Conservation (phyloP, 331 rosid genomes). For the Pyracantha coccinea region DNA sequence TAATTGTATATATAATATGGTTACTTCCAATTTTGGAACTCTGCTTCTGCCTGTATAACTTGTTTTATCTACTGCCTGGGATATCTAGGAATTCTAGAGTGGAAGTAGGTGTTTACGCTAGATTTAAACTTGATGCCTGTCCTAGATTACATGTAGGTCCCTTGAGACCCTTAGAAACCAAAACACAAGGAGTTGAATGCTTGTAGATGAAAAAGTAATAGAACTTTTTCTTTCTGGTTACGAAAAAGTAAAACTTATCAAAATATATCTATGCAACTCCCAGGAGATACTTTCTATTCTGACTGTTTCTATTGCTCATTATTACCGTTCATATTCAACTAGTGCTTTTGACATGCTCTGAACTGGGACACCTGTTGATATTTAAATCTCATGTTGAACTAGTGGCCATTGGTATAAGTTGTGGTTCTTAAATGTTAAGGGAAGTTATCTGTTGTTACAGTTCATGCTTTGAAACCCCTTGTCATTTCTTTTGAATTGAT, state of each 20-base stretch:
- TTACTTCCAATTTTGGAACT: neutral
- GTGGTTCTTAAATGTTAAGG: neutral
- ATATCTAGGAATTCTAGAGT: neutral
- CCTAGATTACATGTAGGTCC: neutral
- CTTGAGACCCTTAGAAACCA: neutral
- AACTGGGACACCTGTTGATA: neutral
- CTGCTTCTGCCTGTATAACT: neutral
- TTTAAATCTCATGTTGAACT: neutral
- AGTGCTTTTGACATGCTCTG: neutral
- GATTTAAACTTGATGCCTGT: neutral
- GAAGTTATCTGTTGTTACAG: neutral
- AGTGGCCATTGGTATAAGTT: neutral
- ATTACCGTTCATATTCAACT: neutral
- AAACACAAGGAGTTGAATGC: neutral
- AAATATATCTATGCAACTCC: neutral
- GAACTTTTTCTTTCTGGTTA: too few relatives aligned
- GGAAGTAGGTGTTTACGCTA: neutral
- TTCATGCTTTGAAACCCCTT: neutral
- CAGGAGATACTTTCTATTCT: neutral
- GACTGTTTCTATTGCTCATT: neutral
- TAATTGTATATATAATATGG: neutral
- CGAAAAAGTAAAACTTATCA: neutral
- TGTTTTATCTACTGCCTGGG: neutral
- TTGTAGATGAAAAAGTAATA: neutral
- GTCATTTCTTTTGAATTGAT: neutral